phyloP scores from a whole-genome alignment of 2,329 filamentous ascomycete genomes.

The Aspergillus sp. region DNA sequence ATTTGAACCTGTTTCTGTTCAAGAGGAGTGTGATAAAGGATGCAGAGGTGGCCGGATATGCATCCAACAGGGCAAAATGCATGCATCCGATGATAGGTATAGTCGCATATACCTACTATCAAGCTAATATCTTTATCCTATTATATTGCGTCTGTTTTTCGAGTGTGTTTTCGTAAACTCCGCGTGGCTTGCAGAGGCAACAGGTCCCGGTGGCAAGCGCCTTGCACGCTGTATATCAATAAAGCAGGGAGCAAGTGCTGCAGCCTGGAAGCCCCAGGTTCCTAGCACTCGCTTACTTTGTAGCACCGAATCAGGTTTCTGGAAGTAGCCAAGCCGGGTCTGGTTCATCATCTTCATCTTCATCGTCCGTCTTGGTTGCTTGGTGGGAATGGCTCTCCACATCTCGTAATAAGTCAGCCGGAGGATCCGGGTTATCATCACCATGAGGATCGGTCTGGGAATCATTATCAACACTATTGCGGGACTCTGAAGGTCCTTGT shows the following conservation, averaged over 20 bases:
- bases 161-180: too few relatives aligned
- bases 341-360: slow-evolving; percentile 40
- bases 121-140: too few relatives aligned
- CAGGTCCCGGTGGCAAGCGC: neutral
- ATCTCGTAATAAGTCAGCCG: slow-evolving; percentile 38
- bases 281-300: neutral
- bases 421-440: slow-evolving; percentile 35
- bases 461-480: slow-evolving; percentile 9
- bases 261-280: neutral
- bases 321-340: slow-evolving; percentile 46
- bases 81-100: too few relatives aligned
- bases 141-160: too few relatives aligned
- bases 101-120: too few relatives aligned
- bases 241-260: neutral
- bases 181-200: too few relatives aligned
- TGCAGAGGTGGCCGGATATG: too few relatives aligned
- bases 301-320: slow-evolving; percentile 16
- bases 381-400: slow-evolving; percentile 21
- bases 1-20: neutral
- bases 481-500: slow-evolving; percentile 4
- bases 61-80: too few relatives aligned
- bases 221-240: too few relatives aligned
- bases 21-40: too few relatives aligned
- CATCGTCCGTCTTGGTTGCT: slow-evolving; percentile 33
- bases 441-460: slow-evolving; percentile 21